Conservation (phyloP, 2,329 filamentous ascomycete genomes). For the Curvularia hawaiiensis region DNA sequence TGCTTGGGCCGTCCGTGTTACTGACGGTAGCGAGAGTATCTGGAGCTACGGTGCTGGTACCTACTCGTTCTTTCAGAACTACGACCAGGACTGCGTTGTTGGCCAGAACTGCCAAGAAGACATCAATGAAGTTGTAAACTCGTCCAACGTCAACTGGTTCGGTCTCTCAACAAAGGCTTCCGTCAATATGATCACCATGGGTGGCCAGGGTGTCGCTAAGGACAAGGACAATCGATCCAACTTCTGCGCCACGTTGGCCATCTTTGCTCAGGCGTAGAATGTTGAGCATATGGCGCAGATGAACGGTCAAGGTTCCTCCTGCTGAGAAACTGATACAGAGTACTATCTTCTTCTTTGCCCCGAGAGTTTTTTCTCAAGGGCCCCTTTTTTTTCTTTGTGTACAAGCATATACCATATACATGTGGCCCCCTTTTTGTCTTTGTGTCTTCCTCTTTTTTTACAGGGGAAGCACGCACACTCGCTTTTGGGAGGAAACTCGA, state of each 20-base stretch:
- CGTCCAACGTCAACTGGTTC: constrained; percentile 53
- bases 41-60: constrained; percentile 58
- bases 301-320: not conserved
- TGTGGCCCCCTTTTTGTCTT: constrained; percentile 15
- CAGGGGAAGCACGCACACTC: constrained; percentile 11
- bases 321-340: not conserved
- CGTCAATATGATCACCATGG: constrained; percentile 55
- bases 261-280: constrained; percentile 37
- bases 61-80: constrained; percentile 65
- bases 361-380: not conserved
- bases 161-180: constrained; percentile 56
- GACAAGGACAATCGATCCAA: constrained; percentile 55
- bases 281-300: not conserved
- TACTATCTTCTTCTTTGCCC: constrained; percentile 22
- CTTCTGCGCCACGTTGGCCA: constrained; percentile 55
- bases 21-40: constrained; percentile 46
- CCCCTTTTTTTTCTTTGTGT: constrained; percentile 12
- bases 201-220: constrained; percentile 42
- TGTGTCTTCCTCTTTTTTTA: constrained; percentile 11
- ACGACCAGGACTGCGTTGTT: constrained; percentile 56
- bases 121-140: constrained; percentile 54
- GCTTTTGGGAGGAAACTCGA: constrained; percentile 15
- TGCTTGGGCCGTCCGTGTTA: constrained; percentile 54
- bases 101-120: constrained; percentile 57
- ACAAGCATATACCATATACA: constrained; percentile 33